Base-by-base conservation (phyloP, 257 asterid genomes). In the Pogostemon cablin region DNA sequence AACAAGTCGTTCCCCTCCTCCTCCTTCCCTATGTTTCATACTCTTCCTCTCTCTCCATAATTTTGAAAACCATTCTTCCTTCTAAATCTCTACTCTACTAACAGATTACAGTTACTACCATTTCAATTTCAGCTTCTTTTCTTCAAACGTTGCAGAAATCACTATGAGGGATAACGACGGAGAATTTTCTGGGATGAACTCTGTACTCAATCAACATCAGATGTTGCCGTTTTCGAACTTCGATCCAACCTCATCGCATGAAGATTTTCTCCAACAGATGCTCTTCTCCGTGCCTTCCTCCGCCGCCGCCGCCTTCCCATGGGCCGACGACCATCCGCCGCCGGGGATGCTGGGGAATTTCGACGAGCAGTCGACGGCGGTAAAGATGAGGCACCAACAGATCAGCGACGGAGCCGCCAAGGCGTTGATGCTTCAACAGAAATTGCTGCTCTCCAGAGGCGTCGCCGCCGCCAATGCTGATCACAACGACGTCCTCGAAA, bases 231-330 rank as follows among this genome's bases (percentile, higher is more conserved):
- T 81, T 8, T 54, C 82, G 1, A 79, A 74, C 65, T 86, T 83
- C 76, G 97, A 90, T 77, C 86, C 86, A 4, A 42, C 85, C 17
- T 78, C 93, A 40, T 81, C 92, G 1, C 88, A 86, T 49, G 95
- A 88, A 35, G 98, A 88, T 15, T 93, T 93, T 40, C 93, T 90
- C 20, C 91, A 90, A 5, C 97, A 93, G 68, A 86, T 93, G 81
- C 87, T 93, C 17, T 87, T 93, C 25, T 83, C 95, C 9, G 82
- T 86, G 12, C 92, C 96, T 12, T 32, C 91, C 42, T 78, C 91
- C 71, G 43, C 84, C 76, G 48, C 84, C 37, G 32, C 78, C 37
- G 32, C 78, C 65, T 79, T 78, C 79, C 79, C 77, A 62, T 81
- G 86, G 85, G 79, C 72, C 20, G 88, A 82, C 58, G 85, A 76